A percentile compares a stretch with the other conserved stretches of the same genome.
Conservation (phyloP, 257 asterid species). For the Solanum gandarillasii region DNA sequence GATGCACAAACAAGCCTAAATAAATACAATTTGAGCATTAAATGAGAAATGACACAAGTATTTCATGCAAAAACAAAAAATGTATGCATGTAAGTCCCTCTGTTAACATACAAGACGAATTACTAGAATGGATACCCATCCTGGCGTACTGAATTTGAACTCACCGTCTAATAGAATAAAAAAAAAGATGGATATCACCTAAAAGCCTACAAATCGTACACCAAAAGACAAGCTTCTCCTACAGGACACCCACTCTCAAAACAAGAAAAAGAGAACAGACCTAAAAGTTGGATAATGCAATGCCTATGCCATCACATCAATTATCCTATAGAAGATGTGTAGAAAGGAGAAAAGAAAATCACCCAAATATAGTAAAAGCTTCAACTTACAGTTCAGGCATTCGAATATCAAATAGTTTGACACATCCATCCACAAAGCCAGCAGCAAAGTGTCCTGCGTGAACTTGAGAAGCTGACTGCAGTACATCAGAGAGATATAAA, state of each 20-base stretch:
- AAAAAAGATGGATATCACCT: not conserved
- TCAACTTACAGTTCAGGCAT: constrained; percentile 73
- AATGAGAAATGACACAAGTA: not conserved
- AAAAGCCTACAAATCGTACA: not conserved
- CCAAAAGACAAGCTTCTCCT: not conserved
- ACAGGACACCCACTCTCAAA: not conserved
- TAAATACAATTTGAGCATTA: not conserved
- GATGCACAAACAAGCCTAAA: constrained; percentile 62
- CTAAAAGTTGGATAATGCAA: not conserved
- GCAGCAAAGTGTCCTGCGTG: constrained; percentile 89
- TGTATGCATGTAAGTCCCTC: not conserved
- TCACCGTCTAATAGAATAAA: not conserved
- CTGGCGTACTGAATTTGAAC: not conserved
- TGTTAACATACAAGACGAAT: not conserved
- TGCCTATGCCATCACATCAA: not conserved
- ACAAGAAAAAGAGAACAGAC: not conserved
- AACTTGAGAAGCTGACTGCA: constrained; percentile 86
- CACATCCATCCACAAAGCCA: constrained; percentile 81
- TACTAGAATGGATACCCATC: not conserved
- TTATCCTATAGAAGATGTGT: not conserved
- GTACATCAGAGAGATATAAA: not conserved
- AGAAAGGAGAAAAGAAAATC: not conserved
- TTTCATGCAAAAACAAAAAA: not conserved
- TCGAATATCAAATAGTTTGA: constrained; percentile 67
- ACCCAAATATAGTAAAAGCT: not conserved